These are phyloP conservation scores for Leptographium galeiforme DNA, from an alignment of 2,329 filamentous ascomycete genomes.

Conservation along the genomic window DNA sequence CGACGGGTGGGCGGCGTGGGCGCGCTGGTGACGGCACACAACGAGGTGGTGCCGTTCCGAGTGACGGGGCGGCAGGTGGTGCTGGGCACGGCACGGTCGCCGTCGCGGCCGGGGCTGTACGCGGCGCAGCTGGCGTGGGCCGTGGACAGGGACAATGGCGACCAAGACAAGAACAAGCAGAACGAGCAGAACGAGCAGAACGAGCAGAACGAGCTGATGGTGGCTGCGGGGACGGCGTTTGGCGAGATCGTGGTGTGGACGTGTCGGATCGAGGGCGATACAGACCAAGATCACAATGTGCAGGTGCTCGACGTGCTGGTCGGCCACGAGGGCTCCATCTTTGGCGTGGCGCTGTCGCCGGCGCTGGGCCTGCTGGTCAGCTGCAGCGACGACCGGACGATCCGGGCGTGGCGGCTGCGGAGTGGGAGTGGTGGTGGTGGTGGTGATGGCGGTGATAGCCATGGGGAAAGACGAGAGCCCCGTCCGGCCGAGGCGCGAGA, in stretches of 20 bases:
- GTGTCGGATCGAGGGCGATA: constrained; percentile 26
- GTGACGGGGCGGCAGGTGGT: constrained; percentile 19
- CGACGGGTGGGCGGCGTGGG: constrained; percentile 22
- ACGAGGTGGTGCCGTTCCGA: constrained; percentile 52
- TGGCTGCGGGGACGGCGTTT: constrained; percentile 62
- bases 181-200: too few species aligned
- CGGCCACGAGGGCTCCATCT: constrained; percentile 85
- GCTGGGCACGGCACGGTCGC: constrained; percentile 36
- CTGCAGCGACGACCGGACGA: constrained; percentile 88
- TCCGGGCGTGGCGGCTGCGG: constrained; percentile 57
- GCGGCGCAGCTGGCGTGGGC: constrained; percentile 60
- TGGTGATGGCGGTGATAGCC: constrained; percentile 9
- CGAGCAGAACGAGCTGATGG: background rate
- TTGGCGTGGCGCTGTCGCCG: constrained; percentile 70
- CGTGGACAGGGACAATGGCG: too few species aligned
- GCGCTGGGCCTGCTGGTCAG: constrained; percentile 56
- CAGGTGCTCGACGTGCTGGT: constrained; percentile 41
- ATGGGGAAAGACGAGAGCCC: too few species aligned
- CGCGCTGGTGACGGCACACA: constrained; percentile 72
- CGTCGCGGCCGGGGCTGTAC: constrained; percentile 76
- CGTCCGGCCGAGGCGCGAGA: constrained; percentile 28
- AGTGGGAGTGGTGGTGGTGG: background rate
- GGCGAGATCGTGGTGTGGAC: constrained; percentile 90
- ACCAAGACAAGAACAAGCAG: too few species aligned
- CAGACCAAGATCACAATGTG: constrained; percentile 10